phyloP scores from a whole-genome alignment of 495 filamentous ascomycete genomes.

The Penicillium steckii region DNA sequence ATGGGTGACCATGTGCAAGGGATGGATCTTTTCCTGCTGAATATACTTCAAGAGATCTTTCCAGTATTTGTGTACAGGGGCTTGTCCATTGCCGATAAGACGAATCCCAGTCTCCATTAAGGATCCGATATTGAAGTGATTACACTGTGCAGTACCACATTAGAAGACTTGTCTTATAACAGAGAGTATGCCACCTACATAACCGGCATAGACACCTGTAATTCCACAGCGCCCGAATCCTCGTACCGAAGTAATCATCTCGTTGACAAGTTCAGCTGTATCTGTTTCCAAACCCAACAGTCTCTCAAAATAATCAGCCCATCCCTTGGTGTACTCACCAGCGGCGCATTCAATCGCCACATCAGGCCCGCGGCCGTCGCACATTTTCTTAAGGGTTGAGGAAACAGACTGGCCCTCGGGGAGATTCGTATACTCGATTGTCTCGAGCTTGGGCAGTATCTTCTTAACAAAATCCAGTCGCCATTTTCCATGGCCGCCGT shows the following conservation, averaged over 20 bases:
- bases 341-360: slow-evolving; percentile 81
- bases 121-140: slow-evolving; percentile 80
- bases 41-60: slow-evolving; percentile 57
- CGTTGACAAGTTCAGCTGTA: slow-evolving; percentile 82
- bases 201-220: slow-evolving; percentile 81
- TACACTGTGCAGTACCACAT: slow-evolving; percentile 57
- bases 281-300: slow-evolving; percentile 77
- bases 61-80: slow-evolving; percentile 70
- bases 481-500: slow-evolving; percentile 62
- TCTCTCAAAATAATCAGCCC: slow-evolving; percentile 75
- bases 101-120: slow-evolving; percentile 81
- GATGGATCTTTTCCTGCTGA: slow-evolving; percentile 67
- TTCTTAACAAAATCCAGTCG: slow-evolving; percentile 64
- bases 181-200: slow-evolving; percentile 53
- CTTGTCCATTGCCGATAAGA: slow-evolving; percentile 76
- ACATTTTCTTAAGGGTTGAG: slow-evolving; percentile 71
- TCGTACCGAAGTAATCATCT: slow-evolving; percentile 77
- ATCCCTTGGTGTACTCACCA: slow-evolving; percentile 82
- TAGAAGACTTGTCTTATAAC: background rate
- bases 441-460: slow-evolving; percentile 63
- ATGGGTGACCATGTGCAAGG: slow-evolving; percentile 77
- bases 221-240: slow-evolving; percentile 75
- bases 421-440: slow-evolving; percentile 55
- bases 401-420: slow-evolving; percentile 60
- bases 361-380: slow-evolving; percentile 67